These are phyloP conservation scores for Cercospora beticola DNA, from an alignment of 2,329 filamentous ascomycete genomes.

Conservation along the genomic window DNA sequence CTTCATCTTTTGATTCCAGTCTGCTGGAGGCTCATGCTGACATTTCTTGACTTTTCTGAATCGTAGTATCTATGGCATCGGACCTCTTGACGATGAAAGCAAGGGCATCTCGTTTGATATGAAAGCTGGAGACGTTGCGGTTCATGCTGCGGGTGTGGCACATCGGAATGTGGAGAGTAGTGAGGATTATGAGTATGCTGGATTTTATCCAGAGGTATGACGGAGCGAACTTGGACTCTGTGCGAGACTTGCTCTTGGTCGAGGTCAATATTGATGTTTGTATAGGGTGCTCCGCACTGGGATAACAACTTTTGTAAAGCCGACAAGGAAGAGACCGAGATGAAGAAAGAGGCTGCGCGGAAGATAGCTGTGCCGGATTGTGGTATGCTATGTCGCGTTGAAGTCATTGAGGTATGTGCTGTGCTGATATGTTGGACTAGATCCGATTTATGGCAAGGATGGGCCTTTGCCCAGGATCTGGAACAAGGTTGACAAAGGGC, in stretches of 20 bases:
- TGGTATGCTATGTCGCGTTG: not conserved
- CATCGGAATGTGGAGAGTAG: conserved; percentile 29
- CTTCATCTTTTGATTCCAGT: too few species aligned
- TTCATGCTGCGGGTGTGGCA: conserved; percentile 29
- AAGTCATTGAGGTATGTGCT: too few species aligned
- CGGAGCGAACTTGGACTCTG: too few species aligned
- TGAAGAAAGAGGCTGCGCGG: conserved; percentile 13
- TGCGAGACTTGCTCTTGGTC: too few species aligned
- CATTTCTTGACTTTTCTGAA: too few species aligned
- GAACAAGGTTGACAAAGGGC: not conserved
- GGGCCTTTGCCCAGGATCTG: conserved; percentile 16
- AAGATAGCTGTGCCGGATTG: conserved; percentile 18
- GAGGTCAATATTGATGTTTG: too few species aligned
- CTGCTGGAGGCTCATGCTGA: too few species aligned
- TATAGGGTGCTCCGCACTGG: conserved; percentile 26
- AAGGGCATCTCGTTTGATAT: conserved; percentile 17
- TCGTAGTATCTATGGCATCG: conserved; percentile 12
- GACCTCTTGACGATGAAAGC: conserved; percentile 12
- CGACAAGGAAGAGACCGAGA: conserved; percentile 20
- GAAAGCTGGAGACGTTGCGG: conserved; percentile 20
- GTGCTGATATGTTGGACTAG: not conserved
- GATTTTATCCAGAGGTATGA: conserved; percentile 31
- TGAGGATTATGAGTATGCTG: conserved; percentile 33
- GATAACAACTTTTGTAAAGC: conserved; percentile 33
- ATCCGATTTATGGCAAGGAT: conserved; percentile 20